Percentiles rank a stretch among this genome's conserved stretches.
Evolutionary conservation across 2,329 filamentous ascomycete genomes (phyloP).

Genomic region (Colletotrichum tropicale): DNA sequence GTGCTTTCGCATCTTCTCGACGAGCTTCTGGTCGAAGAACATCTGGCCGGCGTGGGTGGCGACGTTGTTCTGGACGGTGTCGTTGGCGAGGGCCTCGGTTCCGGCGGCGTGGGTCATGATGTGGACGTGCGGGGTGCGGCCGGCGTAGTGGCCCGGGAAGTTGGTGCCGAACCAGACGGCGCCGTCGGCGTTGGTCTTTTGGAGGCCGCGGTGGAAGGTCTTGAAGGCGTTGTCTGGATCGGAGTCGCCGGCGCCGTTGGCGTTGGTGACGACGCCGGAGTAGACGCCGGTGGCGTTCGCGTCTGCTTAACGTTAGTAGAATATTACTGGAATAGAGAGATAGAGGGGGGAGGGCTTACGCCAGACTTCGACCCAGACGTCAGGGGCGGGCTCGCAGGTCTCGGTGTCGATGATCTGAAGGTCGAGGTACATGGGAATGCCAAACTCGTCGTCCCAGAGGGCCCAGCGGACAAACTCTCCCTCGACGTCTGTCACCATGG

Average conservation of each 20-base stretch:
- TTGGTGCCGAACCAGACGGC: conserved; percentile 43
- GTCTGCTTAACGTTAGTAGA: not conserved
- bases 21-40: conserved; percentile 4
- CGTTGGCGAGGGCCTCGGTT: conserved; percentile 18
- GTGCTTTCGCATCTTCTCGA: conserved; percentile 43
- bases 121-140: conserved; percentile 38
- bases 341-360: not conserved
- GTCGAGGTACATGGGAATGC: conserved; percentile 5
- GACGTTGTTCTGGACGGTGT: conserved; percentile 20
- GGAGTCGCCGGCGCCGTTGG: not conserved
- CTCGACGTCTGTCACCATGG: not conserved
- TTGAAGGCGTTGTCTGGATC: not conserved
- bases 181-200: conserved; percentile 22
- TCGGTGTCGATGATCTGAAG: conserved; percentile 18
- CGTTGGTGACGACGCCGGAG: not conserved
- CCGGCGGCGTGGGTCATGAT: conserved; percentile 41
- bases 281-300: conserved; percentile 15
- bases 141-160: conserved; percentile 49
- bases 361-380: conserved; percentile 10
- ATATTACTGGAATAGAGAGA: too few relatives aligned
- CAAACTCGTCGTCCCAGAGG: not conserved
- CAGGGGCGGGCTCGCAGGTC: conserved; percentile 6
- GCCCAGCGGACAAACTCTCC: conserved; percentile 3
- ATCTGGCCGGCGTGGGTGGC: conserved; percentile 31
- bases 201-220: not conserved